phyloP scores from a whole-genome alignment of 1,284 basidiomycete species.

The Irpex rosettiformis region DNA sequence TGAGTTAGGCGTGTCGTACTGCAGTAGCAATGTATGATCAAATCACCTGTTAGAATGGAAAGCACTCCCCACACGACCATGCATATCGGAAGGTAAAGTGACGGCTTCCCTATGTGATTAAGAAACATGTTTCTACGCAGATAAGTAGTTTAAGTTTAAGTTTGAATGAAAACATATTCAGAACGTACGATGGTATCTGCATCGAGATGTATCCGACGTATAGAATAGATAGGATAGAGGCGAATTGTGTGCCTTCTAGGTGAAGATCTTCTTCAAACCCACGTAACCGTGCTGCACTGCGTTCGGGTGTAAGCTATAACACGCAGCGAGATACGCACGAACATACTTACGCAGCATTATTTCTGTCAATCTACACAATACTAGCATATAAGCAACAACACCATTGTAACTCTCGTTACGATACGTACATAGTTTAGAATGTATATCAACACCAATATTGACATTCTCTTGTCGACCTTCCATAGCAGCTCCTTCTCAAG shows the following conservation, averaged over 20 bases:
- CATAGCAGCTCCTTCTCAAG: conserved; percentile 52
- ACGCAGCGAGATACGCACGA: not conserved
- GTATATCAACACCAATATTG: conserved; percentile 63
- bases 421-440: conserved; percentile 59
- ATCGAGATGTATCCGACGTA: conserved; percentile 80
- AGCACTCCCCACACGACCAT: conserved; percentile 59
- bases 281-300: conserved; percentile 61
- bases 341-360: conserved; percentile 51
- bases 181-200: conserved; percentile 76
- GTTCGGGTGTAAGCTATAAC: not conserved
- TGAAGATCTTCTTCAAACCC: conserved; percentile 71
- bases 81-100: conserved; percentile 66
- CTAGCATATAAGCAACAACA: not conserved
- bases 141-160: not conserved
- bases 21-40: no score
- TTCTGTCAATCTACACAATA: conserved; percentile 53
- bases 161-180: conserved; percentile 2
- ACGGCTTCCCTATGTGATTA: conserved; percentile 69
- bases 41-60: conserved; percentile 22
- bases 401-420: not conserved
- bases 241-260: conserved; percentile 63
- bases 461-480: conserved; percentile 64
- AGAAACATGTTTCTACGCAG: conserved; percentile 64
- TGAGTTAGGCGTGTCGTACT: not conserved
- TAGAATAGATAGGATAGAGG: conserved; percentile 68